phyloP scores from a whole-genome alignment of 2,329 filamentous ascomycete species.

The Fusarium verrucosum region DNA sequence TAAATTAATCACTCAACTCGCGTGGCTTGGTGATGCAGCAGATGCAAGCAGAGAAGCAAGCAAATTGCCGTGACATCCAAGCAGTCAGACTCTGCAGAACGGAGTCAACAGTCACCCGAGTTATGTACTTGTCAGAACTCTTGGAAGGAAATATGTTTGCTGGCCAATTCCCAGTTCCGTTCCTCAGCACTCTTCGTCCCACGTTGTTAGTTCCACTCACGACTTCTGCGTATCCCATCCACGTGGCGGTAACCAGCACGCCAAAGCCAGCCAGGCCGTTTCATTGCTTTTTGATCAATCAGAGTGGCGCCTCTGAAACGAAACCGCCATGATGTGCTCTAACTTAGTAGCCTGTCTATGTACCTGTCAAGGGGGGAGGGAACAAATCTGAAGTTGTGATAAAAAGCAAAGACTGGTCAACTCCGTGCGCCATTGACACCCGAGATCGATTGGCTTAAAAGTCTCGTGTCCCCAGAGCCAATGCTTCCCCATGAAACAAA shows the following conservation, averaged over 20 bases:
- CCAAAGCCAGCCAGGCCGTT: slow-evolving; percentile 23
- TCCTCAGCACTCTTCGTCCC: slow-evolving; percentile 14
- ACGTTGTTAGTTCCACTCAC: slow-evolving; percentile 13
- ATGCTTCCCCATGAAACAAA: slow-evolving; percentile 41
- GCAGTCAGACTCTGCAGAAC: slow-evolving; percentile 10
- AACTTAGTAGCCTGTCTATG: slow-evolving; percentile 12
- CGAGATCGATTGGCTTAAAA: slow-evolving; percentile 37
- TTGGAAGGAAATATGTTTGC: slow-evolving; percentile 7
- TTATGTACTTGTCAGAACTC: neutral
- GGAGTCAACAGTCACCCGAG: slow-evolving; percentile 3
- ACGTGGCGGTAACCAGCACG: slow-evolving; percentile 38
- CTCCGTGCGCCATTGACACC: slow-evolving; percentile 38
- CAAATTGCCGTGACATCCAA: slow-evolving; percentile 25
- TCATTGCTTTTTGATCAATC: slow-evolving; percentile 26
- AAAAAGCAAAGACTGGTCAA: slow-evolving; percentile 36
- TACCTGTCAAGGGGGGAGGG: too few relatives aligned
- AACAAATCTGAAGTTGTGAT: slow-evolving; percentile 25
- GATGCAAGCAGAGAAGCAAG: slow-evolving; percentile 25
- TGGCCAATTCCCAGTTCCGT: too few relatives aligned
- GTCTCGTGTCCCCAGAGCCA: slow-evolving; percentile 30
- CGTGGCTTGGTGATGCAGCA: slow-evolving; percentile 25
- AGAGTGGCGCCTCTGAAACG: slow-evolving; percentile 27
- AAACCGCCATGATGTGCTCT: slow-evolving; percentile 7
- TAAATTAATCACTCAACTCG: slow-evolving; percentile 26
- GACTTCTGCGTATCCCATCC: slow-evolving; percentile 27